phyloP scores from a whole-genome alignment of 139 green algal genomes.

The Closterium sp. region DNA sequence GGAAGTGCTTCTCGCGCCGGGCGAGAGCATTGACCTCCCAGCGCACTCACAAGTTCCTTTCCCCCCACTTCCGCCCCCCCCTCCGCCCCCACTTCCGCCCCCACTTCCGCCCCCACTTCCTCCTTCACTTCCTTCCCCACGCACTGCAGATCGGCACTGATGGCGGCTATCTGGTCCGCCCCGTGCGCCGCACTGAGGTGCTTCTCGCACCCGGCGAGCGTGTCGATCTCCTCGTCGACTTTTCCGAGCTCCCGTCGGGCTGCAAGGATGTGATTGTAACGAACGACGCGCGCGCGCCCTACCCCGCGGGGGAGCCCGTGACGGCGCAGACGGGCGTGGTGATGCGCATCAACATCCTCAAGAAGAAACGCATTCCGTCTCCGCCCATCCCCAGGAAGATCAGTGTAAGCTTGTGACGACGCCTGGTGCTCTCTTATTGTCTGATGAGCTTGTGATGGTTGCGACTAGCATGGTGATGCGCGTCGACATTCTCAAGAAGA shows the following conservation, averaged over 20 bases:
- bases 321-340: neutral
- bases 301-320: neutral
- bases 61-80: too few species aligned
- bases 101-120: too few species aligned
- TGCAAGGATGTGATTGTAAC: neutral
- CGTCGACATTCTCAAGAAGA: too few species aligned
- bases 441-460: too few species aligned
- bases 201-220: slow-evolving; percentile 19
- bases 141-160: slow-evolving; percentile 27
- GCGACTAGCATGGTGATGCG: too few species aligned
- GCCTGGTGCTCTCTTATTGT: too few species aligned
- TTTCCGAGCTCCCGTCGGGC: neutral
- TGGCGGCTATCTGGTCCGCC: slow-evolving; percentile 11
- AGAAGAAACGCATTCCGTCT: neutral
- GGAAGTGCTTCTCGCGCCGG: slow-evolving; percentile 6
- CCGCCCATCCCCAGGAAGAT: slow-evolving; percentile 14
- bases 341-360: neutral
- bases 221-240: slow-evolving; percentile 27
- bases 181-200: neutral
- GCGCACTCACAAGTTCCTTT: too few species aligned
- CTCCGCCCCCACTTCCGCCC: neutral
- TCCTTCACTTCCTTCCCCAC: too few species aligned
- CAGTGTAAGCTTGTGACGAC: too few species aligned
- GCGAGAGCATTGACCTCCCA: slow-evolving; percentile 8
- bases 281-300: neutral